A percentile compares a stretch with the other conserved stretches of the same genome.
phyloP scores from a whole-genome alignment of 352 stramenopile species.

The Blastocystis sp. region DNA sequence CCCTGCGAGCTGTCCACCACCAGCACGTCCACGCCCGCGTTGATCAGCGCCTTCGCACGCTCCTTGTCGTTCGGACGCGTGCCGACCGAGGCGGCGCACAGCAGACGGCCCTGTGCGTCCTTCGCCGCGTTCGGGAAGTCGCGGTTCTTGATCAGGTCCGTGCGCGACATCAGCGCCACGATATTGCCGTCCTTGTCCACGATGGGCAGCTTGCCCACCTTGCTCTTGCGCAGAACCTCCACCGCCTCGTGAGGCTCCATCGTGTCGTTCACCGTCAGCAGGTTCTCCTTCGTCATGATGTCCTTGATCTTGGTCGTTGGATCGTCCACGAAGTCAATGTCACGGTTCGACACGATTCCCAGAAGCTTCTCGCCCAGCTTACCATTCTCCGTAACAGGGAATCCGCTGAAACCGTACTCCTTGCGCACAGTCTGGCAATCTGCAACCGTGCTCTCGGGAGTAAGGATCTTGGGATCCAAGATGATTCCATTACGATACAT shows the following conservation, averaged over 20 bases:
- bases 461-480: conserved; percentile 47
- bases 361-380: conserved; percentile 90
- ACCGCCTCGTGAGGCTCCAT: conserved; percentile 65
- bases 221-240: conserved; percentile 82
- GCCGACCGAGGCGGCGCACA: conserved; percentile 92
- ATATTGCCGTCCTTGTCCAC: conserved; percentile 93
- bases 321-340: conserved; percentile 97
- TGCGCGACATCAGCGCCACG: conserved; percentile 90
- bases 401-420: conserved; percentile 89
- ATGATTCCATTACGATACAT: conserved; percentile 60
- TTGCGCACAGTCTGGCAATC: conserved; percentile 87
- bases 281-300: conserved; percentile 70
- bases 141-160: conserved; percentile 90
- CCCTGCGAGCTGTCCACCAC: conserved; percentile 98
- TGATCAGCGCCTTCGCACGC: conserved; percentile 73
- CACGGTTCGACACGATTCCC: conserved; percentile 94
- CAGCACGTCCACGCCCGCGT: conserved; percentile 93
- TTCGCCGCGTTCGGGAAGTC: conserved; percentile 91
- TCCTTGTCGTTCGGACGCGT: conserved; percentile 88
- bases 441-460: conserved; percentile 72
- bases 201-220: conserved; percentile 98
- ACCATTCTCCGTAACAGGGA: conserved; percentile 93
- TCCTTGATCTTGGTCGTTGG: conserved; percentile 70
- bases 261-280: conserved; percentile 61
- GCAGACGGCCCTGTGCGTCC: conserved; percentile 84